Percentiles rank a stretch among this genome's conserved stretches.
Conservation (phyloP, 1,139 yeast species). For the Scheffersomyces illinoinensis region DNA sequence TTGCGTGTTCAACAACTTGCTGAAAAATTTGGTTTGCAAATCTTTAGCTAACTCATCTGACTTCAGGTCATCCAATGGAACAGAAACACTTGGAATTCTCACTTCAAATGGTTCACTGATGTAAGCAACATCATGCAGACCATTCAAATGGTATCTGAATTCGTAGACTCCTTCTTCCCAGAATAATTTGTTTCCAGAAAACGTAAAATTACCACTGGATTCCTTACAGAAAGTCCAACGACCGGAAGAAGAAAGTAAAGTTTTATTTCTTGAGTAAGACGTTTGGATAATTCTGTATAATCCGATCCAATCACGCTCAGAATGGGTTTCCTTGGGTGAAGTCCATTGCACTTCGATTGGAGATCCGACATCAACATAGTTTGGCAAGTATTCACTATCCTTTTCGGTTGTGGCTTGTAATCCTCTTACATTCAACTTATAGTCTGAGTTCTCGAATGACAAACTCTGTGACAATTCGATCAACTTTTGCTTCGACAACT, state of each 20-base stretch:
- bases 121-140: constrained; percentile 69
- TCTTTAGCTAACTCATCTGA: constrained; percentile 29
- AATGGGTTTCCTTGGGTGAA: constrained; percentile 48
- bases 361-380: constrained; percentile 43
- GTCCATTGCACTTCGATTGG: constrained; percentile 60
- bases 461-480: constrained; percentile 43
- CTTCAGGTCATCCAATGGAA: constrained; percentile 27
- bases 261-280: constrained; percentile 56
- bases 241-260: constrained; percentile 65
- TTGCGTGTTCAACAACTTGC: constrained; percentile 29
- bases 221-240: constrained; percentile 62
- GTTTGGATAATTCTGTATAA: constrained; percentile 68
- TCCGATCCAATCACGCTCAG: constrained; percentile 73
- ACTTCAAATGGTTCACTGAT: constrained; percentile 75
- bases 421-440: constrained; percentile 27
- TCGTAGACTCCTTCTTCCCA: constrained; percentile 79
- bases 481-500: constrained; percentile 38
- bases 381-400: constrained; percentile 13
- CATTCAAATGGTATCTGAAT: constrained; percentile 70
- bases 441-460: constrained; percentile 40
- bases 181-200: constrained; percentile 51
- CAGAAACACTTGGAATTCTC: constrained; percentile 39
- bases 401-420: constrained; percentile 15
- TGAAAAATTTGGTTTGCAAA: constrained; percentile 32
- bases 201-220: constrained; percentile 52